Evolutionary conservation across 176 grass and related monocot species (phyloP).

Genomic region (Saccharum spontaneum): DNA sequence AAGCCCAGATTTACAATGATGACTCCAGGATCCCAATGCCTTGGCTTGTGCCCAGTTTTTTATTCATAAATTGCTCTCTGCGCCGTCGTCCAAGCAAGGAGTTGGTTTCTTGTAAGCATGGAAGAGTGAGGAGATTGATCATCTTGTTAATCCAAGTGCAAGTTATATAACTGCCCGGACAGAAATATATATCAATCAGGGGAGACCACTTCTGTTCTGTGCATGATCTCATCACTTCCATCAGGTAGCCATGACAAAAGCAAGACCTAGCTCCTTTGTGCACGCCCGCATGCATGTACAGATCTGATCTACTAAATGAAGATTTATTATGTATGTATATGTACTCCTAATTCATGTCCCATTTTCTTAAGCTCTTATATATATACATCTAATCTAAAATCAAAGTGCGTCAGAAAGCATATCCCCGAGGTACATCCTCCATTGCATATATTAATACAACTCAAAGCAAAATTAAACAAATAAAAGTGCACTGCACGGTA

Average conservation of each 20-base stretch:
- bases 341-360: background rate
- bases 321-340: background rate
- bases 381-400: background rate
- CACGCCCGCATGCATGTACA: background rate
- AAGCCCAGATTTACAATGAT: conserved; percentile 31
- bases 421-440: background rate
- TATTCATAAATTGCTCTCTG: too few relatives aligned
- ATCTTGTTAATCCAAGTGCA: background rate
- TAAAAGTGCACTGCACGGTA: too few relatives aligned
- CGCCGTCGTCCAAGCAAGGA: background rate
- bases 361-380: background rate
- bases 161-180: background rate
- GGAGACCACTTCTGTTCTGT: background rate
- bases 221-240: conserved; percentile 19
- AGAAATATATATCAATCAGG: background rate
- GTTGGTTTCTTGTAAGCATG: conserved; percentile 4
- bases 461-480: too few relatives aligned
- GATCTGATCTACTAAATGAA: background rate
- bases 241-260: background rate
- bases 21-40: background rate
- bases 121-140: background rate
- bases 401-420: background rate
- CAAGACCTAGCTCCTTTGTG: background rate
- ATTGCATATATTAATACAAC: background rate
- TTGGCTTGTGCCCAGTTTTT: background rate